phyloP scores from a whole-genome alignment of 1,284 basidiomycete genomes.

The Marasmius fiardii region DNA sequence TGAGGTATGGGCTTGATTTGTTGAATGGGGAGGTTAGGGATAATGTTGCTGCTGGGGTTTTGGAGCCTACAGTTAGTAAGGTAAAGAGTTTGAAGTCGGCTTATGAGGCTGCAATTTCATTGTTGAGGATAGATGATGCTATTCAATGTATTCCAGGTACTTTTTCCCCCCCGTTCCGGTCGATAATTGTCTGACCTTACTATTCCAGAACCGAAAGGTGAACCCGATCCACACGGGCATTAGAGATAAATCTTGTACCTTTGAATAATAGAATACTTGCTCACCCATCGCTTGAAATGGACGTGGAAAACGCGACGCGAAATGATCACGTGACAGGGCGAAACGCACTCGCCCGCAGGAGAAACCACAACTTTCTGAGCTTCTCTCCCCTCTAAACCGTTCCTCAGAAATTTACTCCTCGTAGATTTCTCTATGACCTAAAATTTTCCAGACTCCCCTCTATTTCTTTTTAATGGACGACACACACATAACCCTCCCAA shows the following conservation, averaged over 20 bases:
- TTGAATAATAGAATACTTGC: no score
- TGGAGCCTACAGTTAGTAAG: slow-evolving; percentile 98
- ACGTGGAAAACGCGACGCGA: no score
- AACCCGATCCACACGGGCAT: slow-evolving; percentile 60
- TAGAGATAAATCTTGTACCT: slow-evolving; percentile 17
- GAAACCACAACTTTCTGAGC: neutral
- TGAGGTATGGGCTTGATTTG: slow-evolving; percentile 95
- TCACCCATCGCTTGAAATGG: no score
- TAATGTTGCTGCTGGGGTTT: slow-evolving; percentile 89
- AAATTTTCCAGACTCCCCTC: no score
- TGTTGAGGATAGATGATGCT: slow-evolving; percentile 95
- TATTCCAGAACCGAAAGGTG: slow-evolving; percentile 64
- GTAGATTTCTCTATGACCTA: no score
- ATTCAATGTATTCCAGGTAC: slow-evolving; percentile 82
- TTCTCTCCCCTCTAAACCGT: no score
- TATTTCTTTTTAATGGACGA: no score
- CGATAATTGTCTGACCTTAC: slow-evolving; percentile 20
- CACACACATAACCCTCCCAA: slow-evolving; percentile 21
- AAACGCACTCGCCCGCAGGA: neutral
- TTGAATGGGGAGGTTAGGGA: slow-evolving; percentile 94
- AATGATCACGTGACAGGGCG: neutral
- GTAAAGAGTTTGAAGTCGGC: slow-evolving; percentile 96
- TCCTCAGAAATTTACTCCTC: no score
- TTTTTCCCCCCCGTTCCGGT: slow-evolving; percentile 18
- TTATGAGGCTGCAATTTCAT: slow-evolving; percentile 93